phyloP scores from a whole-genome alignment of 768 basidiomycete genomes.

The Amanita fuliginea region DNA sequence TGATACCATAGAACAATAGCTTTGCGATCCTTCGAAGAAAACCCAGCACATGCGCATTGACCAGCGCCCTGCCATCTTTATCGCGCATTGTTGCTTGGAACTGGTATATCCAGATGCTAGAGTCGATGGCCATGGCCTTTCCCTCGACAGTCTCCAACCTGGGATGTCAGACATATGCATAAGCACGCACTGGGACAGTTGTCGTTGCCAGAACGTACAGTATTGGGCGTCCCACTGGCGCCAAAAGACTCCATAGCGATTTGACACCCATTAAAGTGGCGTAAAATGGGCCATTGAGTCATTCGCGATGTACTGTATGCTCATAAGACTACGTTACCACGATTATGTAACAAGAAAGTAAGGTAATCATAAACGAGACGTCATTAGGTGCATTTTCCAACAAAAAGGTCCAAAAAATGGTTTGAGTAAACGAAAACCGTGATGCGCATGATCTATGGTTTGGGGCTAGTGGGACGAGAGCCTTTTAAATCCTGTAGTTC shows the following conservation, averaged over 20 bases:
- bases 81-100: slow-evolving; percentile 99
- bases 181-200: not conserved
- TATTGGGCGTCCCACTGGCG: slow-evolving; percentile 90
- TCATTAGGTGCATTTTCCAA: not conserved
- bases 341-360: slow-evolving; percentile 7
- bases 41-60: slow-evolving; percentile 91
- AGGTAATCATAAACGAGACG: not conserved
- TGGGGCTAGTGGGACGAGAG: slow-evolving; percentile 25
- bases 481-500: slow-evolving; percentile 14
- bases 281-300: not conserved
- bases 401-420: slow-evolving; percentile 6
- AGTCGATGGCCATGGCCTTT: slow-evolving; percentile 95
- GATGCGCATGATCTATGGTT: not conserved
- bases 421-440: slow-evolving; percentile 6
- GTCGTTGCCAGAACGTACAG: slow-evolving; percentile 40
- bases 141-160: slow-evolving; percentile 93
- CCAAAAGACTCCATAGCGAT: slow-evolving; percentile 85
- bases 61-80: slow-evolving; percentile 82
- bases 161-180: slow-evolving; percentile 1
- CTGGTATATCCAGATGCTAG: slow-evolving; percentile 99
- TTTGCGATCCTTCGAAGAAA: slow-evolving; percentile 87
- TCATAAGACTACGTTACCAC: not conserved
- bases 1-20: slow-evolving; percentile 93
- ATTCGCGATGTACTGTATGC: not conserved
- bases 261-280: slow-evolving; percentile 81